Base-by-base conservation (phyloP, 2,329 filamentous ascomycete genomes). In the Erysiphe neolycopersici region DNA sequence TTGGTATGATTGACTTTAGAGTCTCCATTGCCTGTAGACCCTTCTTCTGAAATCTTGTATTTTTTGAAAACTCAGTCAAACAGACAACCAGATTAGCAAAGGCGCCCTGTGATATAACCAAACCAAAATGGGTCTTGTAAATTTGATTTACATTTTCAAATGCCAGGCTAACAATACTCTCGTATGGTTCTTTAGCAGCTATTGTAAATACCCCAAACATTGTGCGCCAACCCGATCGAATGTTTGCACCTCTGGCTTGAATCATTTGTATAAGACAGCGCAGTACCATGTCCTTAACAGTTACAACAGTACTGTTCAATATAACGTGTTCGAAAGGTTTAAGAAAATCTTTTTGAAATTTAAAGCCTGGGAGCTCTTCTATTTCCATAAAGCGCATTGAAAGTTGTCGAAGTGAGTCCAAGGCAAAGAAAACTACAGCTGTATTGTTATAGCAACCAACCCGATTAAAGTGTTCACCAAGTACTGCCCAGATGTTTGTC, bases 141-240 rank as follows among this genome's bases (percentile, higher is more conserved):
- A 98, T 82, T 49, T 92, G 82, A 26, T 79, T 83, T 43, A 98
- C 87, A 56, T 94, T 93, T 54, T 98, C 89, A 56, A 91, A 98
- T 0, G 91, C 85, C 54, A 98, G 73, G 54, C 85, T 94, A 47
- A 98, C 89, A 50, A 99, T 94, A 48, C 76, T 78, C 64, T 98
- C 89, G 56, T 93, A 85, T 14, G 80, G 82, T 56, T 95, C 91
- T 47, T 79, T 71, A 16, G 91, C 89, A 26, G 91, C 89, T 33
- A 95, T 84, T 1, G 87, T 94, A 56, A 98, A 98, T 29, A 94
- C 87, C 4, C 87, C 89, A 60, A 99, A 95, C 87, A 99, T 98
- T 17, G 91, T 95, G 57, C 89, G 79, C 89, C 89, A 99, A 5
- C 89, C 89, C 35, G 85, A 94, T 43, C 87, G 77, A 55, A 99